phyloP scores from a whole-genome alignment of 306 rosid species.

The Dalbergia oliveri region DNA sequence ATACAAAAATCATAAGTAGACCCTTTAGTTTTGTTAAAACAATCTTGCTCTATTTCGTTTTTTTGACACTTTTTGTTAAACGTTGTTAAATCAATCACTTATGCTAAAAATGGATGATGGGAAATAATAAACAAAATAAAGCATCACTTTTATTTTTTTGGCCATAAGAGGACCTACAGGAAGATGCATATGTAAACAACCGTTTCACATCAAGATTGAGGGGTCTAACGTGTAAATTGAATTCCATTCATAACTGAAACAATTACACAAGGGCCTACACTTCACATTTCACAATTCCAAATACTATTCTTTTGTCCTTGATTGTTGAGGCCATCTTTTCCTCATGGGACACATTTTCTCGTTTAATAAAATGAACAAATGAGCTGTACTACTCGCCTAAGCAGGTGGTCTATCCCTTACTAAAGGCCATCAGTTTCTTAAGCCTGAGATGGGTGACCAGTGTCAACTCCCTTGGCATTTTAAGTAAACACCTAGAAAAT shows the following conservation, averaged over 20 bases:
- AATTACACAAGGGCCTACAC: constrained; percentile 36
- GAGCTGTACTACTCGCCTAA: constrained; percentile 63
- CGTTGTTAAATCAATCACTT: no score
- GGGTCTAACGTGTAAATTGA: constrained; percentile 4
- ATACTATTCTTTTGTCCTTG: constrained; percentile 50
- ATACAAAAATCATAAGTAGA: no score
- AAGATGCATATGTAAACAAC: neutral
- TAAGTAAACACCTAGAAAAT: constrained; percentile 46
- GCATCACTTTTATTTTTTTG: no score
- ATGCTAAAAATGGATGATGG: no score
- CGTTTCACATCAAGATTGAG: neutral
- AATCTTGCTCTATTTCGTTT: no score
- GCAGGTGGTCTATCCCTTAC: constrained; percentile 50
- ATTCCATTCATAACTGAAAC: constrained; percentile 29
- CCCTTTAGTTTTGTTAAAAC: no score
- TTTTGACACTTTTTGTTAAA: no score
- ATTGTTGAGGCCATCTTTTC: constrained; percentile 46
- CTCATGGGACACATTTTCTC: constrained; percentile 40
- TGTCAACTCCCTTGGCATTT: constrained; percentile 50
- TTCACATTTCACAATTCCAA: constrained; percentile 48
- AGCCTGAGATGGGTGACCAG: constrained; percentile 48
- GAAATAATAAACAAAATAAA: no score
- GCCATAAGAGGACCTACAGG: no score
- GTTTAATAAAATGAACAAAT: constrained; percentile 73
- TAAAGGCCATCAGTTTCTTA: constrained; percentile 50